phyloP scores from a whole-genome alignment of 345 rosid genomes.

The Linum tenue region DNA sequence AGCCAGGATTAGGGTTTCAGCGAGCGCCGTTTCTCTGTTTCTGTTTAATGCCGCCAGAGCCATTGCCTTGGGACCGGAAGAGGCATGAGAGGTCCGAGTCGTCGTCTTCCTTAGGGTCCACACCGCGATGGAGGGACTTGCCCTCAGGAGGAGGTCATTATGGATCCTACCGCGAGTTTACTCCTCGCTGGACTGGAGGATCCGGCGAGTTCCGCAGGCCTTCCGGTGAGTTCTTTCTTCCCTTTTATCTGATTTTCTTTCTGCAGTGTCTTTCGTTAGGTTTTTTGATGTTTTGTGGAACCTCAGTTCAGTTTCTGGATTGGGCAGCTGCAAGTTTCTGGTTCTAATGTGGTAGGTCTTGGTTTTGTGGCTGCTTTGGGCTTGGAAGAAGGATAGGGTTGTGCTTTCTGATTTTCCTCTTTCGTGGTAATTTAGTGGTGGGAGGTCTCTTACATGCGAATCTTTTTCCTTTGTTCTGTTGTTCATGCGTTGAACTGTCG shows the following conservation, averaged over 20 bases:
- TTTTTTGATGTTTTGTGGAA: not conserved
- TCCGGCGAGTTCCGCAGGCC: slow-evolving; percentile 72
- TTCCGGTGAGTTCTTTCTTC: slow-evolving; percentile 38
- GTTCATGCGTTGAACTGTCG: not conserved
- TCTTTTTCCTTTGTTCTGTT: not conserved
- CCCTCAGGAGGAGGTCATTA: slow-evolving; percentile 25
- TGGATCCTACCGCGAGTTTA: slow-evolving; percentile 35
- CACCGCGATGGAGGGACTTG: slow-evolving; percentile 70
- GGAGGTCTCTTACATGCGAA: not conserved
- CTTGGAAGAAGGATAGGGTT: not conserved
- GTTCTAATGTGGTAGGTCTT: not conserved
- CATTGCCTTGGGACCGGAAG: slow-evolving; percentile 89
- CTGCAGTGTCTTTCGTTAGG: not conserved
- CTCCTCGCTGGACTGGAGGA: slow-evolving; percentile 40
- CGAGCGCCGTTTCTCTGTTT: not conserved
- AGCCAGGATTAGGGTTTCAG: slow-evolving; percentile 16
- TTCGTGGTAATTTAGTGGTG: not conserved
- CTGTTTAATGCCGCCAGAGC: slow-evolving; percentile 87
- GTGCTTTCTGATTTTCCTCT: not conserved
- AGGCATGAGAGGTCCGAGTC: slow-evolving; percentile 69
- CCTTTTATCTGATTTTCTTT: not conserved
- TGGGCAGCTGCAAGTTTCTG: not conserved
- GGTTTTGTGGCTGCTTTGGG: not conserved
- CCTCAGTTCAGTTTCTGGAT: not conserved
- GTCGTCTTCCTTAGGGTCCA: slow-evolving; percentile 32